Base-by-base conservation (phyloP, 1,139 yeast species). In the Kurtzmaniella quercitrusa region DNA sequence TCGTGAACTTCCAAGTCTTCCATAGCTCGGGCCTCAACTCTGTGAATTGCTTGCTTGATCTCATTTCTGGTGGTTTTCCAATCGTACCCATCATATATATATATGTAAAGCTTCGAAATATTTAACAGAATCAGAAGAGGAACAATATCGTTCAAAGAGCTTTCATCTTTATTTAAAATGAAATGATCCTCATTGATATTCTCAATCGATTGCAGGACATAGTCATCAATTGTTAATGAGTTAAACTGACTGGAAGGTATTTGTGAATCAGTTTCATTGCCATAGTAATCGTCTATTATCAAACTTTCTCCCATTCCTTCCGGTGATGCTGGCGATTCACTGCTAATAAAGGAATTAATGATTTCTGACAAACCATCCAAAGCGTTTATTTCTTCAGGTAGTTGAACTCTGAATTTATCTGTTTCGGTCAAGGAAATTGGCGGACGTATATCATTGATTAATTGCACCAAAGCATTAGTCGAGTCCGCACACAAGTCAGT, bases 71-170 rank as follows among this genome's bases (percentile, higher is more conserved):
- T 89, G 41, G 79, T 80, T 46, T 77, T 77, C 96, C 98, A 90
- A 58, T 93, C 98, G 57, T 83, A 93, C 0, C 99, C 99, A 65
- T 93, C 98, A 58, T 79, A 82, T 36, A 93, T 63, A 46, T 77
- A 81, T 47, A 93, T 64, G 3, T 62, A 62, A 0, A 73, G 60
- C 39, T 69, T 71, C 5, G 70, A 58, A 9, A 75, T 54, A 45
- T 67, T 68, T 5, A 71, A 48, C 42, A 63, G 65, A 21, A 70
- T 36, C 38, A 57, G 59, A 2, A 67, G 48, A 1, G 74, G 73
- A 38, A 58, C 59, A 17, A 58, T 55, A 12, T 40, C 18, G 15
- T 42, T 44, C 10, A 8, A 8, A 14, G 21, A 9, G 3, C 44
- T 44, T 2, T 41, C 40, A 7, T 40, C 39, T 3, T 41, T 40